Percentiles rank a stretch among this genome's conserved stretches.
phyloP scores from a whole-genome alignment of 805 yeast genomes.

The Ogataea methanolica region DNA sequence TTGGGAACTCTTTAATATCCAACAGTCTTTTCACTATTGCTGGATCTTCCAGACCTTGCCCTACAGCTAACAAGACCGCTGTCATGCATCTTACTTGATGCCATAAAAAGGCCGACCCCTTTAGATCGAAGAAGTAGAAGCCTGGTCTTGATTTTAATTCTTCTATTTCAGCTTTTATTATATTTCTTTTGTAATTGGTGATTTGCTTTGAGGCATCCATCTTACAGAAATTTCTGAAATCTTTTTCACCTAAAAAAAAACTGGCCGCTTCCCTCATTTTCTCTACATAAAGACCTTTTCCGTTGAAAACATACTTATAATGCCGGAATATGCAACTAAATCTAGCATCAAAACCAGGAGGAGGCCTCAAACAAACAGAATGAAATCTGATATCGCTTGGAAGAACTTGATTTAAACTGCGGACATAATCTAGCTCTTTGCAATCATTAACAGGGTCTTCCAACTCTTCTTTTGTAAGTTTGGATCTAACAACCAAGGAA shows the following conservation, averaged over 20 bases:
- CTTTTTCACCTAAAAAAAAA: slow-evolving; percentile 68
- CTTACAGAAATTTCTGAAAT: slow-evolving; percentile 92
- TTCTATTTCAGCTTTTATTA: slow-evolving; percentile 35
- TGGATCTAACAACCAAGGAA: slow-evolving; percentile 70
- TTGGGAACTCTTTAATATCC: slow-evolving; percentile 49
- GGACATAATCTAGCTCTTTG: slow-evolving; percentile 71
- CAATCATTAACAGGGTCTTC: slow-evolving; percentile 48
- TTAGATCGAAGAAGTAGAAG: slow-evolving; percentile 65
- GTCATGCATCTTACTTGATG: slow-evolving; percentile 97
- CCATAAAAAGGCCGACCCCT: slow-evolving; percentile 93
- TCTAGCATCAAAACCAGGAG: slow-evolving; percentile 80
- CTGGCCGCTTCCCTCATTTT: slow-evolving; percentile 67
- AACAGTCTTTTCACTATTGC: slow-evolving; percentile 53
- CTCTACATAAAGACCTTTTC: slow-evolving; percentile 52
- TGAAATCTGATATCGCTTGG: slow-evolving; percentile 85
- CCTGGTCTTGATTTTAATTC: slow-evolving; percentile 25
- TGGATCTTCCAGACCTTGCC: slow-evolving; percentile 69
- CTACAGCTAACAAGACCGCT: slow-evolving; percentile 75
- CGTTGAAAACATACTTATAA: slow-evolving; percentile 73
- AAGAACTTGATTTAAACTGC: slow-evolving; percentile 67
- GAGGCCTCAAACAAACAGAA: slow-evolving; percentile 78
- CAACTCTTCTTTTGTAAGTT: slow-evolving; percentile 60
- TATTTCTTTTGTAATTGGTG: slow-evolving; percentile 65
- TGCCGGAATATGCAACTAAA: slow-evolving; percentile 86
- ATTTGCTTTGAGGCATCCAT: slow-evolving; percentile 93